Evolutionary conservation across 2,329 filamentous ascomycete genomes (phyloP).

Genomic region (Fusarium sp.): DNA sequence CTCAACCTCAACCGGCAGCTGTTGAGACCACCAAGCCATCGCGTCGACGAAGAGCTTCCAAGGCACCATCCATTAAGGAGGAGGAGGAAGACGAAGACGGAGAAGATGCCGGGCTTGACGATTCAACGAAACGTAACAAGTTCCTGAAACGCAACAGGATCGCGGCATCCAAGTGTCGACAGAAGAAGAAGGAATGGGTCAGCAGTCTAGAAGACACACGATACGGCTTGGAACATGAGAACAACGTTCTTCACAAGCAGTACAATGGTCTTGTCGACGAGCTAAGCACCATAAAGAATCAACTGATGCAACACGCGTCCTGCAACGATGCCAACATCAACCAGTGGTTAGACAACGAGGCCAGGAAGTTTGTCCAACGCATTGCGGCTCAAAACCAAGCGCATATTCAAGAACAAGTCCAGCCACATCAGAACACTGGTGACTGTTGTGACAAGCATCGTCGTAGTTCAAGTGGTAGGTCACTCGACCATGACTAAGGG

Average conservation of each 20-base stretch:
- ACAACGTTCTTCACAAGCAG: conserved; percentile 57
- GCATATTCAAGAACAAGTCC: neutral
- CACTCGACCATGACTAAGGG: neutral
- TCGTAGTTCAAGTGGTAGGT: conserved; percentile 23
- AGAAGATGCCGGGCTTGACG: conserved; percentile 13
- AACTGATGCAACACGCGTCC: conserved; percentile 63
- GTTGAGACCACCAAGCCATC: neutral
- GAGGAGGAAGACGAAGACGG: conserved; percentile 29
- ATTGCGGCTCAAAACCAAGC: conserved; percentile 12
- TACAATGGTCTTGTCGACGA: conserved; percentile 57
- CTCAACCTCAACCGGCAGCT: neutral
- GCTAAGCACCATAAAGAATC: conserved; percentile 59
- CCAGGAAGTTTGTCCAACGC: conserved; percentile 58
- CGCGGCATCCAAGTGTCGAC: conserved; percentile 78
- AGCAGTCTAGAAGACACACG: conserved; percentile 61
- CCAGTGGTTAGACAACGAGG: conserved; percentile 64
- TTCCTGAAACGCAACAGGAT: conserved; percentile 77
- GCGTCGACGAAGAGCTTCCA: neutral
- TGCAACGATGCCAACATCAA: conserved; percentile 66
- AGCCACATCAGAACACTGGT: neutral
- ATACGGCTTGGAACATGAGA: conserved; percentile 56
- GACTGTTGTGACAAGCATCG: neutral
- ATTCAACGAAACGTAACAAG: conserved; percentile 60
- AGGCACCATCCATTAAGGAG: conserved; percentile 14
- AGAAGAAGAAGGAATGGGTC: conserved; percentile 70